These are phyloP conservation scores for Nicotiana noctiflora DNA, from an alignment of 257 asterid genomes.

Conservation along the genomic window DNA sequence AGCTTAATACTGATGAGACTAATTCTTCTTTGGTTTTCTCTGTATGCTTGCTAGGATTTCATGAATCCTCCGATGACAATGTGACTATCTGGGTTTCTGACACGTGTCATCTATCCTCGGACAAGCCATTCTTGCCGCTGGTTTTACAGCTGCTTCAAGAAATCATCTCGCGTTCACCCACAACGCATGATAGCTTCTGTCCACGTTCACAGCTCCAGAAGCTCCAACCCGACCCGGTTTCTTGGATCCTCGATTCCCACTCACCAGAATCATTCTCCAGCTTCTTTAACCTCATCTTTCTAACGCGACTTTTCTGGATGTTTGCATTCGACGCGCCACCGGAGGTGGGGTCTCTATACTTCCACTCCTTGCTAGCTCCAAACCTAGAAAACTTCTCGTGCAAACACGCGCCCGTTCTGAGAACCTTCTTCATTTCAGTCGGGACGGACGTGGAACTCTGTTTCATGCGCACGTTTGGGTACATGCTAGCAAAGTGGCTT, in stretches of 20 bases:
- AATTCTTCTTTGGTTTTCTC: slow-evolving; percentile 42
- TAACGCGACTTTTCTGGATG: slow-evolving; percentile 67
- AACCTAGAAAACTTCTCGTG: slow-evolving; percentile 53
- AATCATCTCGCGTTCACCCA: slow-evolving; percentile 58
- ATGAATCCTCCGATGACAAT: slow-evolving; percentile 16
- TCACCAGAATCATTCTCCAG: slow-evolving; percentile 70
- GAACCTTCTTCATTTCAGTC: slow-evolving; percentile 52
- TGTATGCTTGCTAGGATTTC: slow-evolving; percentile 25
- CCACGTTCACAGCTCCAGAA: slow-evolving; percentile 61
- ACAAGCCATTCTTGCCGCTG: slow-evolving; percentile 67
- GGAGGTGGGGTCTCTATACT: slow-evolving; percentile 58
- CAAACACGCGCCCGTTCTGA: slow-evolving; percentile 47
- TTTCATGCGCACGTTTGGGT: slow-evolving; percentile 70
- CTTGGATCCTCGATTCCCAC: slow-evolving; percentile 77
- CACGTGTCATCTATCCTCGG: slow-evolving; percentile 39
- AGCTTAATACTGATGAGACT: slow-evolving; percentile 13
- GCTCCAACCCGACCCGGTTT: slow-evolving; percentile 53
- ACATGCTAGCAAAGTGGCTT: slow-evolving; percentile 66
- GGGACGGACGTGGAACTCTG: slow-evolving; percentile 81
- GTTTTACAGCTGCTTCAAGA: slow-evolving; percentile 70
- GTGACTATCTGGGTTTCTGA: slow-evolving; percentile 58
- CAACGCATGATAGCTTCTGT: slow-evolving; percentile 53
- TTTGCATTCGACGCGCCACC: slow-evolving; percentile 63
- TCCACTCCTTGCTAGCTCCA: slow-evolving; percentile 54
- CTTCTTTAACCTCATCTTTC: slow-evolving; percentile 64